Evolutionary conservation across 768 basidiomycete species (phyloP), one percentile per base, ranked within the genome.

Genomic region (Cystoderma amianthinum): DNA sequence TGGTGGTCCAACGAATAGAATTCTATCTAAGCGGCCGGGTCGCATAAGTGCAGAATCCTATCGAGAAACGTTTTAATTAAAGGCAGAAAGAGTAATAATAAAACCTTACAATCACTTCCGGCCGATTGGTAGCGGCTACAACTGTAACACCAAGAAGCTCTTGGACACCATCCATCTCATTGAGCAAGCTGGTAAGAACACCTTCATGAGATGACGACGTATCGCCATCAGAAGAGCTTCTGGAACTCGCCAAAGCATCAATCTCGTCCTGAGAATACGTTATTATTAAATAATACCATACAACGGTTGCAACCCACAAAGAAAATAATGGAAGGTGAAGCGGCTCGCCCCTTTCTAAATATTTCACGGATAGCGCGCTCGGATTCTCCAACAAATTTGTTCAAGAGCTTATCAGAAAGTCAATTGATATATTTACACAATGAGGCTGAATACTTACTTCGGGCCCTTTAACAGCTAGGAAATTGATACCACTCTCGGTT

Each of bases 81-180:
- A 37, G 32, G 18, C 5, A 43, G 42, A 15, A 13, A 22, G 16
- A 20, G 16, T 5, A 37, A 32, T 36, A 17, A 20, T n/a, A 34
- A 25, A 38, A 19, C 39, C 44, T 32, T 34, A 71, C 88, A 57
- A 96, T 81, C n/a, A 80, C 79, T 46, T 96, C 93, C 5, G 96
- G 96, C 43, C 94, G 66, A 57, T 99, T 98, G 10, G 96, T 99
- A 0, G 96, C 96, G 1, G 92, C 96, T 7, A 99, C 78, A 23
- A 97, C 78, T 1, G 90, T 94, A n/a, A 99, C 96, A 0, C 94
- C 93, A 13, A 85, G 69, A 15, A 98, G 69, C 61, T 95, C 92
- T 61, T 97, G 90, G 1, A 98, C 87, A 15, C 96, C 96, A 55
- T 98, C 96, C 92, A 98, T 98, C 57, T 99, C 96, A 55, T 95